Percentiles rank a stretch among this genome's conserved stretches.
Evolutionary conservation across 2,329 filamentous ascomycete genomes (phyloP).

Genomic region (Talaromyces marneffei): DNA sequence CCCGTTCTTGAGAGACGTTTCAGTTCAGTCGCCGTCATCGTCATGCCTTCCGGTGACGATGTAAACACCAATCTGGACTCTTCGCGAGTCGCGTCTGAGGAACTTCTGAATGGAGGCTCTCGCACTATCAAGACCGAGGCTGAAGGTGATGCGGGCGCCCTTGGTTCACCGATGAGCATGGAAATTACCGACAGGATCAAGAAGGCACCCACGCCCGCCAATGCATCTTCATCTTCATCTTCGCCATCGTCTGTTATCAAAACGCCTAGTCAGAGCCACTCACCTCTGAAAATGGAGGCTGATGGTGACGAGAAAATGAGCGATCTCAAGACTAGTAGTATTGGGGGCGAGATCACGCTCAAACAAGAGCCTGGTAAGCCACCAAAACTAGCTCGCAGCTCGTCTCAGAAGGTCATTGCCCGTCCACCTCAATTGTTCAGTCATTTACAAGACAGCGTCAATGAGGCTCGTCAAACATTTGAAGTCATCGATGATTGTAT

Average conservation of each 20-base stretch:
- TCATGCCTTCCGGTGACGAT: conserved; percentile 40
- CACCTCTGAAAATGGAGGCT: conserved; percentile 27
- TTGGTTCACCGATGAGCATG: conserved; percentile 3
- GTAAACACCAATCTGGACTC: conserved; percentile 34
- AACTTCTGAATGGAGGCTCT: conserved; percentile 1
- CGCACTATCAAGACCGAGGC: conserved; percentile 11
- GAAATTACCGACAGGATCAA: conserved; percentile 12
- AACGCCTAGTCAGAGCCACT: conserved; percentile 22
- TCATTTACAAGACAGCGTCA: conserved; percentile 71
- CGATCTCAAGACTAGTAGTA: conserved; percentile 45
- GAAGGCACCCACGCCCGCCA: conserved; percentile 11
- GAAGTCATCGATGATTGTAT: conserved; percentile 77
- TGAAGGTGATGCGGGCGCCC: conserved; percentile 10
- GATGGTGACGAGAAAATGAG: conserved; percentile 20
- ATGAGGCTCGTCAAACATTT: conserved; percentile 70
- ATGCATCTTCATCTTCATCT: conserved; percentile 3
- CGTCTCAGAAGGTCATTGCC: conserved; percentile 62
- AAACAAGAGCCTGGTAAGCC: conserved; percentile 61
- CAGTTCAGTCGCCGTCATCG: conserved; percentile 27
- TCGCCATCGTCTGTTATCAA: conserved; percentile 13
- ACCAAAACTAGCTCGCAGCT: conserved; percentile 67
- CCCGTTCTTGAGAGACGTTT: neutral
- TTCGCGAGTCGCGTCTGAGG: conserved; percentile 16
- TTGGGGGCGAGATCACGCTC: conserved; percentile 57
- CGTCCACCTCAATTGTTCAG: conserved; percentile 62